Base-by-base conservation (phyloP, 1,284 basidiomycete genomes). In the Pholiota adiposa region DNA sequence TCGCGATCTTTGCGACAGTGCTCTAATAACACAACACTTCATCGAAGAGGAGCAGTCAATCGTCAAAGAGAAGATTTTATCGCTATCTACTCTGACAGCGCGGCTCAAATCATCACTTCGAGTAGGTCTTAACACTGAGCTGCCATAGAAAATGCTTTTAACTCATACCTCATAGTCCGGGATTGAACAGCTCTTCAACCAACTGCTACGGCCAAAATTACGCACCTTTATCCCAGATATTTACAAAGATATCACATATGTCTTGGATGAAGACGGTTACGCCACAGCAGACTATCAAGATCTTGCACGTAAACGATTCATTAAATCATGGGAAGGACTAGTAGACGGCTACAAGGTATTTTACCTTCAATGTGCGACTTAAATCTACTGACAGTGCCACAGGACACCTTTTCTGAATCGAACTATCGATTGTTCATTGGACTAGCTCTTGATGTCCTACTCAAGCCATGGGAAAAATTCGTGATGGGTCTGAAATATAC, bases 391-490 rank as follows among this genome's bases (percentile, higher is more conserved):
- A 34, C 44, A 46, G 18, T 27, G 52, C 18, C 12, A 8, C 66
- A 95, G 92, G 92, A 93, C 58, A 79, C 85, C 0, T 90, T 98
- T 69, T 96, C 93, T 0, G 92, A 97, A 60, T 80, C 78, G 56
- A 99, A 98, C 73, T 97, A 92, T 72, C 88, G 93, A 16, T 70
- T 88, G 14, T 90, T 98, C 74, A 95, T 97, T 69, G 85, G 85
- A 1, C 83, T 96, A 56, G 88, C 89, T 0, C 82, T 99, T 12
- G 96, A 97, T 70, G 85, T 92, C 1, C 79, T 99, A 25, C 87
- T 97, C 16, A 83, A 92, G 41, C 96, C 96, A 34, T 98, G 96
- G 96, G 97, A 99, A 76, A 94, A 92, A 72, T 85, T 90, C 69
- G 80, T 96, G 21, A 79, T 90, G 69, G 82, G 85, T 2, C 83